These are phyloP conservation scores for Amanita rimosa DNA, from an alignment of 768 basidiomycete genomes.

Conservation along the genomic window DNA sequence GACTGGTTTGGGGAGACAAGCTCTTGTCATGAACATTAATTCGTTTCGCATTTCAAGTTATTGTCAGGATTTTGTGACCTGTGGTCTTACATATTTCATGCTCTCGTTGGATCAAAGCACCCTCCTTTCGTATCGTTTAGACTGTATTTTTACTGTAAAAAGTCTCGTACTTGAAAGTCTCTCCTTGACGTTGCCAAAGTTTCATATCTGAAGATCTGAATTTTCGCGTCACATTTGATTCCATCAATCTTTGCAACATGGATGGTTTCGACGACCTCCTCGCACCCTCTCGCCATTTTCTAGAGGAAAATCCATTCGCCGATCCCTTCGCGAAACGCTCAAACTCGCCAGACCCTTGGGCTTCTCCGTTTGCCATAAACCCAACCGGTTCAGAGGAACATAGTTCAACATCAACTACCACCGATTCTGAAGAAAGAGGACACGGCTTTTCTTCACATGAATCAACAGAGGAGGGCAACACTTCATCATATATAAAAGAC, in stretches of 20 bases:
- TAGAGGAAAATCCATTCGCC: constrained; percentile 72
- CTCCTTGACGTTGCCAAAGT: neutral
- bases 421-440: neutral
- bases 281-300: constrained; percentile 40
- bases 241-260: constrained; percentile 26
- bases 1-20: constrained; percentile 71
- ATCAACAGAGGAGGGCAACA: neutral
- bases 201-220: no score
- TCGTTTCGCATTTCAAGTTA: neutral
- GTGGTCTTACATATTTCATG: neutral
- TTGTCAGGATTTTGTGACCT: neutral
- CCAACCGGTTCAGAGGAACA: constrained; percentile 16
- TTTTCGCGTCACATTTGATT: neutral
- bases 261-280: constrained; percentile 74
- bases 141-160: constrained; percentile 1
- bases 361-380: constrained; percentile 38
- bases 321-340: constrained; percentile 63
- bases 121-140: neutral
- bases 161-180: neutral
- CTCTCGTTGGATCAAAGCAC: neutral
- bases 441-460: constrained; percentile 13
- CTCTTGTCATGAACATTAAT: constrained; percentile 49
- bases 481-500: constrained; percentile 12
- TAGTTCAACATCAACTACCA: constrained; percentile 12
- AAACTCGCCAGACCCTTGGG: constrained; percentile 69